A percentile compares a stretch with the other conserved stretches of the same genome.
These are phyloP conservation scores for Nigrospora sphaerica DNA, from an alignment of 2,329 filamentous ascomycete genomes.

Conservation along the genomic window DNA sequence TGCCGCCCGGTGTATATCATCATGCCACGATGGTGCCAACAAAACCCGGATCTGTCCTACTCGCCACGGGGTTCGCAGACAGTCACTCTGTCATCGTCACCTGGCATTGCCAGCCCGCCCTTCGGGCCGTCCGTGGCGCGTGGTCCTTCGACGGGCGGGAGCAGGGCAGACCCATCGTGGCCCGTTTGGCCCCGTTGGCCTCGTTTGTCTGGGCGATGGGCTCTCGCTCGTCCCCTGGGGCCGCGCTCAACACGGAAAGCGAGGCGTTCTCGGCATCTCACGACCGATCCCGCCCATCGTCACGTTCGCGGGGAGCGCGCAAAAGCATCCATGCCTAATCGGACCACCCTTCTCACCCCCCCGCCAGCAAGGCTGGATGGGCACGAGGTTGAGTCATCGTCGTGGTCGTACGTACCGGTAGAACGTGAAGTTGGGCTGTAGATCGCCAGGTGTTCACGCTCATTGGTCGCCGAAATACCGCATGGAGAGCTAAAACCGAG, in stretches of 20 bases:
- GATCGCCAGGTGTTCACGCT: background rate
- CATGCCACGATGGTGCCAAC: constrained; percentile 5
- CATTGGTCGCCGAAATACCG: background rate
- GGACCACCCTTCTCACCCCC: background rate
- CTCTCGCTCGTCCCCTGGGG: too few relatives aligned
- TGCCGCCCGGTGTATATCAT: background rate
- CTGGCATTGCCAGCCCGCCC: too few relatives aligned
- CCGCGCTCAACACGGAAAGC: background rate
- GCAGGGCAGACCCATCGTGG: too few relatives aligned
- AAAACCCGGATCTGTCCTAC: background rate
- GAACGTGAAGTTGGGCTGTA: background rate
- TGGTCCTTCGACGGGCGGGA: too few relatives aligned
- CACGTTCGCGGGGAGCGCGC: too few relatives aligned
- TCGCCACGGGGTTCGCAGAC: background rate
- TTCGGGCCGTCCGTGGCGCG: too few relatives aligned
- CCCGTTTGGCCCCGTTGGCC: too few relatives aligned
- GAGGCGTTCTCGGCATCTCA: background rate
- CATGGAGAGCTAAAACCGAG: too few relatives aligned
- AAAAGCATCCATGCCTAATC: background rate
- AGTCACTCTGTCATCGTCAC: too few relatives aligned
- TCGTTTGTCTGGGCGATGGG: too few relatives aligned
- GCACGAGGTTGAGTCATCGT: constrained; percentile 4
- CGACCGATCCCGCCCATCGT: background rate
- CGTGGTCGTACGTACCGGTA: background rate
- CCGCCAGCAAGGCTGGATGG: background rate